Evolutionary conservation across 2,329 filamentous ascomycete species (phyloP).

Genomic region (Fusarium staphyleae): DNA sequence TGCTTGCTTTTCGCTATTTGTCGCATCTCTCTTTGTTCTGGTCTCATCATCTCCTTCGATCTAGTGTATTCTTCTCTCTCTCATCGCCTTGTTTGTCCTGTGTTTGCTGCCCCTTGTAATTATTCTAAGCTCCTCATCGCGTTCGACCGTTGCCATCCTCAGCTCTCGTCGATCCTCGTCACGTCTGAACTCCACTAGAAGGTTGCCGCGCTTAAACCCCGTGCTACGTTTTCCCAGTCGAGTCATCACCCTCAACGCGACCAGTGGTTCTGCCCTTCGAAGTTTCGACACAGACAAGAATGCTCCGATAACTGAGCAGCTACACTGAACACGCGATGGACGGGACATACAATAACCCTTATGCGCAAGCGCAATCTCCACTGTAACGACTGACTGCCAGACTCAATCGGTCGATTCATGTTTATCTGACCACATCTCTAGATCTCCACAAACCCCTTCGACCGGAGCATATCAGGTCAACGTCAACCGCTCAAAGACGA

Average conservation of each 20-base stretch:
- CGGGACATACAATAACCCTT: constrained; percentile 42
- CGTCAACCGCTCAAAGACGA: constrained; percentile 87
- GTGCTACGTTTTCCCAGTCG: constrained; percentile 8
- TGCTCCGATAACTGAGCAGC: constrained; percentile 32
- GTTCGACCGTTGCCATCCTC: constrained; percentile 15
- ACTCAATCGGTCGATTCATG: not conserved
- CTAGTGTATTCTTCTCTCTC: constrained; percentile 8
- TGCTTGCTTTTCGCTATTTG: constrained; percentile 6
- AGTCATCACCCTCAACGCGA: constrained; percentile 15
- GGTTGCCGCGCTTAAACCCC: constrained; percentile 17
- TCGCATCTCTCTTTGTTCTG: constrained; percentile 15
- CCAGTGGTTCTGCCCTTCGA: not conserved
- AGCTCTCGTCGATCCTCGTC: constrained; percentile 25
- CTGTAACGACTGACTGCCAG: constrained; percentile 33
- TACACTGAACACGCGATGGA: constrained; percentile 39
- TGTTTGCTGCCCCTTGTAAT: constrained; percentile 18
- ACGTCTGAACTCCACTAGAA: constrained; percentile 24
- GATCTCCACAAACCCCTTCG: constrained; percentile 44
- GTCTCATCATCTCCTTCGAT: constrained; percentile 18
- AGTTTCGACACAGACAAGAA: constrained; percentile 29
- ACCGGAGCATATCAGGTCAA: constrained; percentile 74
- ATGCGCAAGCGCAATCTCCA: constrained; percentile 40
- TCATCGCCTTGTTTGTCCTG: constrained; percentile 7
- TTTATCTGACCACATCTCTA: constrained; percentile 27
- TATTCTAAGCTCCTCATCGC: constrained; percentile 25